Evolutionary conservation across 176 grass and related monocot species (phyloP).

Genomic region (Raddia distichophylla): DNA sequence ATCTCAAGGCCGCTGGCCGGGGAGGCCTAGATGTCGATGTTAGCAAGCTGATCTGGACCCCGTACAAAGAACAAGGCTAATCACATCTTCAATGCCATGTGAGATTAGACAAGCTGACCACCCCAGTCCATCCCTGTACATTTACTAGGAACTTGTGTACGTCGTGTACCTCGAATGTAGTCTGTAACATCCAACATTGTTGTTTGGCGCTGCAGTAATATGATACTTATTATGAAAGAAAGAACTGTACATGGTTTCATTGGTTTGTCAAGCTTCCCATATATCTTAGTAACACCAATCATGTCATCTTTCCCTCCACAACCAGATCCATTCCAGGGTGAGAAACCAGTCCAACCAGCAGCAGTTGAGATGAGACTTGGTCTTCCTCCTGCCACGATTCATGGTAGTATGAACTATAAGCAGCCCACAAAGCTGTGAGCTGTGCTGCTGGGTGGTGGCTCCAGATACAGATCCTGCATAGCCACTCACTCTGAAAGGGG

Average conservation of each 20-base stretch:
- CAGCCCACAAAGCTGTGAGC: background rate
- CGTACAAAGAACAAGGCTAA: slow-evolving; percentile 96
- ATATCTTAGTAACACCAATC: background rate
- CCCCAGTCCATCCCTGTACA: slow-evolving; percentile 34
- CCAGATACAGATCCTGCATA: slow-evolving; percentile 4
- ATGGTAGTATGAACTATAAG: background rate
- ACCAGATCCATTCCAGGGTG: background rate
- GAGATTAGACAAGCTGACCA: slow-evolving; percentile 46
- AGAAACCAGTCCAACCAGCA: background rate
- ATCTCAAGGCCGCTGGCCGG: slow-evolving; percentile 87
- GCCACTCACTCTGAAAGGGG: background rate
- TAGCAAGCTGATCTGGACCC: slow-evolving; percentile 97
- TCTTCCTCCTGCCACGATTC: slow-evolving; percentile 16
- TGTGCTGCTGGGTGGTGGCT: slow-evolving; percentile 5
- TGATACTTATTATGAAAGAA: slow-evolving; percentile 6
- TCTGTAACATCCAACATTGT: slow-evolving; percentile 35
- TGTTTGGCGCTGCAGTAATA: slow-evolving; percentile 14
- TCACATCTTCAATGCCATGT: background rate
- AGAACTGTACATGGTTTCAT: background rate
- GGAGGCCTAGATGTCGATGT: slow-evolving; percentile 91
- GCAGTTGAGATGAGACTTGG: background rate
- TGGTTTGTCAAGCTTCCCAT: background rate
- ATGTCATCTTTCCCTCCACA: background rate
- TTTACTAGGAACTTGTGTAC: slow-evolving; percentile 16
- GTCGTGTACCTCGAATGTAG: slow-evolving; percentile 12